Evolutionary conservation across 169 alveolate species (phyloP).

Genomic region (Cryptosporidium xiaoi): DNA sequence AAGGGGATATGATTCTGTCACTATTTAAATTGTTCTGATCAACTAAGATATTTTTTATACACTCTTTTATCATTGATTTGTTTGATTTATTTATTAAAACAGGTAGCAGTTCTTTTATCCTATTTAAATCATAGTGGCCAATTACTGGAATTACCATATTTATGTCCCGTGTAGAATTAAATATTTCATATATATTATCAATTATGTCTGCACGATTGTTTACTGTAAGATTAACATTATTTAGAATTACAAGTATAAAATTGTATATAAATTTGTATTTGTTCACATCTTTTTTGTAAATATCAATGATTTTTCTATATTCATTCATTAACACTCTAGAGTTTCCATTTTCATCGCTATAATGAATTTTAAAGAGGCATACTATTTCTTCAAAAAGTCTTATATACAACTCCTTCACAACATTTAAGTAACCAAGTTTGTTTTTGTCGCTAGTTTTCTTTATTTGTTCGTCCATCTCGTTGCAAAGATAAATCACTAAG

Average conservation of each 20-base stretch:
- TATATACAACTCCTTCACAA: conserved; percentile 11
- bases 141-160: conserved; percentile 28
- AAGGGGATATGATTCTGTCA: conserved; percentile 21
- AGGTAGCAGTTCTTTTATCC: conserved; percentile 42
- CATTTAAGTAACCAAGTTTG: not conserved
- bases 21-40: not conserved
- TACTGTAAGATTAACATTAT: not conserved
- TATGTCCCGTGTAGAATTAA: conserved; percentile 14
- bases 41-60: conserved; percentile 11
- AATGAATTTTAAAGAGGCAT: conserved; percentile 21
- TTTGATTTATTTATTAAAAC: conserved; percentile 22
- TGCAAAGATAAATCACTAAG: not conserved
- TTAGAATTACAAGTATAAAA: conserved; percentile 16
- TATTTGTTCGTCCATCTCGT: not conserved
- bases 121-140: conserved; percentile 40
- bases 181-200: conserved; percentile 26
- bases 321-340: conserved; percentile 16
- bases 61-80: conserved; percentile 42
- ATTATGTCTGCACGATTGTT: not conserved
- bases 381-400: conserved; percentile 18
- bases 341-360: conserved; percentile 19
- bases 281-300: conserved; percentile 11
- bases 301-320: conserved; percentile 20
- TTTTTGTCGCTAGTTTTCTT: not conserved
- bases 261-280: conserved; percentile 8